phyloP scores from a whole-genome alignment of 2,329 filamentous ascomycete species.

The Penicillium glabrum region DNA sequence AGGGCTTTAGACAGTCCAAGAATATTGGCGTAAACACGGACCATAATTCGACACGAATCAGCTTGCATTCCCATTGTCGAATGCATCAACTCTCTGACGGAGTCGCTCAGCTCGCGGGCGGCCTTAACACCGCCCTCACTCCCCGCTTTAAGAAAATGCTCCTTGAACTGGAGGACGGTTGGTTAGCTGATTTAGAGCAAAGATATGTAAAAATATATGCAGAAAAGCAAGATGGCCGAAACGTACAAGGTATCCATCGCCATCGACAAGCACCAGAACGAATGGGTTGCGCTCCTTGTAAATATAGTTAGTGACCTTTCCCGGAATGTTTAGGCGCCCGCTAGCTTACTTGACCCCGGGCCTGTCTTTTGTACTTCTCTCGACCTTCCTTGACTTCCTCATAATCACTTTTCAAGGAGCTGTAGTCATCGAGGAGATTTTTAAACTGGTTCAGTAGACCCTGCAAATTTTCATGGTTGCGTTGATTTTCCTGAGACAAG shows the following conservation, averaged over 20 bases:
- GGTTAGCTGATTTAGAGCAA: neutral
- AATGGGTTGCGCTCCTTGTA: slow-evolving; percentile 55
- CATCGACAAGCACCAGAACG: slow-evolving; percentile 62
- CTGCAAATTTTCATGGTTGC: slow-evolving; percentile 31
- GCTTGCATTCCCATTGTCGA: slow-evolving; percentile 45
- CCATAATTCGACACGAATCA: slow-evolving; percentile 54
- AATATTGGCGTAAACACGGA: slow-evolving; percentile 59
- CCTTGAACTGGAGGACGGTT: slow-evolving; percentile 55
- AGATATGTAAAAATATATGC: neutral
- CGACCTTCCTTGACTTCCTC: slow-evolving; percentile 56
- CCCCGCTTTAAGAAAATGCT: slow-evolving; percentile 49
- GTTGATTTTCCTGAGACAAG: slow-evolving; percentile 25
- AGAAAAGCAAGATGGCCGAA: neutral
- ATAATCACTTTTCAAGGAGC: slow-evolving; percentile 56
- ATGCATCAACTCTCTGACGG: slow-evolving; percentile 49
- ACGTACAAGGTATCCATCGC: slow-evolving; percentile 56
- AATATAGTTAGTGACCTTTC: slow-evolving; percentile 9
- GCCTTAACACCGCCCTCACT: slow-evolving; percentile 58
- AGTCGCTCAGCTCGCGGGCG: slow-evolving; percentile 54
- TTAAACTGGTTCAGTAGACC: slow-evolving; percentile 42
- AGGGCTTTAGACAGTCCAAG: slow-evolving; percentile 53
- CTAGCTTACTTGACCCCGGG: slow-evolving; percentile 42
- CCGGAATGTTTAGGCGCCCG: neutral
- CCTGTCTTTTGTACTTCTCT: slow-evolving; percentile 57
- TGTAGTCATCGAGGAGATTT: slow-evolving; percentile 55